Evolutionary conservation across 2,329 filamentous ascomycete genomes (phyloP), one percentile per base, ranked within the genome.

Genomic region (Atkinsonella texensis): DNA sequence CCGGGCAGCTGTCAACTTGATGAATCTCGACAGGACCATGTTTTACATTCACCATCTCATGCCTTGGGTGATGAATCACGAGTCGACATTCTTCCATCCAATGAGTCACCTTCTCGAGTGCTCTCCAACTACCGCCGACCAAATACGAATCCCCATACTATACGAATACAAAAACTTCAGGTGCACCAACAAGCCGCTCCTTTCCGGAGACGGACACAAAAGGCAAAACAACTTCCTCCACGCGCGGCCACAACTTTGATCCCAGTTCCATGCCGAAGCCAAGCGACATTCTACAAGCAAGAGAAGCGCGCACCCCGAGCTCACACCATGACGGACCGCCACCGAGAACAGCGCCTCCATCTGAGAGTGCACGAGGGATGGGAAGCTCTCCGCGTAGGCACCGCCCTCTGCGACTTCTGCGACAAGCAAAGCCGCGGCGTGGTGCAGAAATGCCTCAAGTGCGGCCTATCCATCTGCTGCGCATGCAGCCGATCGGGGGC

Each of bases 371-470:
- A 61, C 20, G 20, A 46, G 12, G 57, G 57, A 47, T 62, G 60
- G 61, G 50, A 56, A 20, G 47, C 52, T 23, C 52, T 56, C 45
- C 51, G 51, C 20, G 50, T 60, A 9, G 52, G 59, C 41, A 63
- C 60, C 33, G 58, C 61, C 32, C 61, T 60, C 45, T 63, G 61
- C 43, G 61, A 63, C 46, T 49, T 59, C 44, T 63, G 61, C 47
- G 52, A 57, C 35, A 53, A 32, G 6, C 55, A 59, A 23, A 52
- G 60, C 13, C 56, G 59, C 15, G 58, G 57, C 28, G 56, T 58
- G 1, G 54, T 63, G 1, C 57, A 60, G 35, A 59, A 58, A 40
- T 63, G 61, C 41, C 20, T 50, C 12, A 42, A 53, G 17, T 63
- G 60, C 55, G 56, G 56, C 32, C 48, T 63, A 10, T 57, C 56